Percentiles rank a stretch among this genome's conserved stretches.
These are phyloP conservation scores for Fomitopsis betulina DNA, from an alignment of 1,284 basidiomycete species.

Conservation along the genomic window DNA sequence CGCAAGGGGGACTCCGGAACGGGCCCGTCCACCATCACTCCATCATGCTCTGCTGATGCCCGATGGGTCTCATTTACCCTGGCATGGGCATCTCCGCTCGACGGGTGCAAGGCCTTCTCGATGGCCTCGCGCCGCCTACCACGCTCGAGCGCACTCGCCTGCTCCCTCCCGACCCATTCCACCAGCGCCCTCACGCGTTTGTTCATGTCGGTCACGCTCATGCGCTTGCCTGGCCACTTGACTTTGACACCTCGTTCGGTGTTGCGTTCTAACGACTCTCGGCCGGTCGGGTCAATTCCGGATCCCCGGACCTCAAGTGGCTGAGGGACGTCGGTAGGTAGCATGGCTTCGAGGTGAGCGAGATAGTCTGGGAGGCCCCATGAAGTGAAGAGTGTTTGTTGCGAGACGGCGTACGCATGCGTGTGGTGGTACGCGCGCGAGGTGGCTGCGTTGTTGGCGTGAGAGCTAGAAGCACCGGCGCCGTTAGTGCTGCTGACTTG, in stretches of 20 bases:
- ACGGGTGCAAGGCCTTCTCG: slow-evolving; percentile 43
- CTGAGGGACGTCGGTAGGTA: slow-evolving; percentile 72
- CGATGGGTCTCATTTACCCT: slow-evolving; percentile 4
- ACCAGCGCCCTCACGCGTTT: slow-evolving; percentile 90
- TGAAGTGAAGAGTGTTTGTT: slow-evolving; percentile 70
- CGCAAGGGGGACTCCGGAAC: slow-evolving; percentile 17
- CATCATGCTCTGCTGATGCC: slow-evolving; percentile 4
- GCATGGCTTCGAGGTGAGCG: slow-evolving; percentile 78
- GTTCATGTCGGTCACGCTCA: slow-evolving; percentile 95
- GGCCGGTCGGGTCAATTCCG: slow-evolving; percentile 30
- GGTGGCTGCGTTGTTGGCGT: slow-evolving; percentile 16
- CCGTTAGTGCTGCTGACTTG: slow-evolving; percentile 19
- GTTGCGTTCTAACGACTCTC: slow-evolving; percentile 47
- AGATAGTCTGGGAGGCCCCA: slow-evolving; percentile 96
- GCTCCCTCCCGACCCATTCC: slow-evolving; percentile 88
- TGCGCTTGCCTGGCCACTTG: slow-evolving; percentile 91
- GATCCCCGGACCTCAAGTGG: slow-evolving; percentile 70
- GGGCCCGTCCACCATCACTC: slow-evolving; percentile 8
- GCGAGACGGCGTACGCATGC: slow-evolving; percentile 71
- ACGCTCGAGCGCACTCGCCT: slow-evolving; percentile 72
- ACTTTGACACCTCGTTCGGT: slow-evolving; percentile 89
- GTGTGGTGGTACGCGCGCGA: slow-evolving; percentile 64
- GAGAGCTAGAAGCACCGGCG: slow-evolving; percentile 5
- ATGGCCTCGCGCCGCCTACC: slow-evolving; percentile 64
- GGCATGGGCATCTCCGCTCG: slow-evolving; percentile 1